Base-by-base conservation (phyloP, 768 basidiomycete species). In the Lentinula aciculospora region DNA sequence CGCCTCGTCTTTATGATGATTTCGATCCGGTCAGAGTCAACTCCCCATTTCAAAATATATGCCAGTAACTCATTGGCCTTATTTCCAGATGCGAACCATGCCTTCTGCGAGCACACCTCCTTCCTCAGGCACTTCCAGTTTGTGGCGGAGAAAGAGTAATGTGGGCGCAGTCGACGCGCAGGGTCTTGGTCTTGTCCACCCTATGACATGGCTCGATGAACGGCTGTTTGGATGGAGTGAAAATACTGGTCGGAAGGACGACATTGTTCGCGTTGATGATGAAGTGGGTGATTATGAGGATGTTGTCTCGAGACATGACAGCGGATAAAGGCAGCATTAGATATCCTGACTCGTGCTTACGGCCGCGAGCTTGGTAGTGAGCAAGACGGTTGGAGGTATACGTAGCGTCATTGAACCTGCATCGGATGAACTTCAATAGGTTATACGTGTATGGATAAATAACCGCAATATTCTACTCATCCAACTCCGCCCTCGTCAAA, bases 191-290 rank as follows among this genome's bases (percentile, higher is more conserved):
- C 78, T 95, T 31, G 89, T 84, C 13, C 93, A 97, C 71, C 94
- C 94, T 0, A 94, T 96, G 89, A 85, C 88, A 12, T 95, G 93
- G 92, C 79, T 96, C 12, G 94, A 96, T 68, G 94, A 95, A 71
- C 85, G 91, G 4, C 79, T 97, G 28, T 97, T 96, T 67, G 94
- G 94, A 45, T 96, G 92, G 94, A 86, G 85, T 69, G 79, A 82
- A 53, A 90, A 86, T 63, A 80, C 89, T 74, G 92, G 17, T 21
- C 17, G 6, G 1, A 8, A 42, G 4, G 40, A 21, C 19, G 42
- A 21, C 8, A 9, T 21, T 21, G 8, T 44, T 9, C n/a, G 40
- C 21, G 10, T 21, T n/a, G 40, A 23, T 42, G 40, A n/a, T 6
- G 93, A 94, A 64, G 89, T 82, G 47, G 92, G 92, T 37, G 94